Conservation (phyloP, 2,329 filamentous ascomycete genomes). For the Aspergillus sp. region DNA sequence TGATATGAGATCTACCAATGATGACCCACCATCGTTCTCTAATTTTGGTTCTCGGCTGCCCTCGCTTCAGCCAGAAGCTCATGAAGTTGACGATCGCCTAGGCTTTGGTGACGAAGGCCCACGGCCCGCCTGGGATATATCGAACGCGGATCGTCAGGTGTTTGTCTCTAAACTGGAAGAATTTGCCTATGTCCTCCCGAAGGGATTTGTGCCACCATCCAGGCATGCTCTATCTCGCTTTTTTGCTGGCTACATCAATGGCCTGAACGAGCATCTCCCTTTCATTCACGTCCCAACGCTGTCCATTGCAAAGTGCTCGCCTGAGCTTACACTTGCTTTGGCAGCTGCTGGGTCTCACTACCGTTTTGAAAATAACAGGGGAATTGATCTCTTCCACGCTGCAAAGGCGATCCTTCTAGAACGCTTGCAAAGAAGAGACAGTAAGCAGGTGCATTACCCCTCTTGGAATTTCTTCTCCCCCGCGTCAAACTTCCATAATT, state of each 20-base stretch:
- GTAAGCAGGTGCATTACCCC: conserved; percentile 42
- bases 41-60: conserved; percentile 50
- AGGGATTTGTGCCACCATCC: conserved; percentile 49
- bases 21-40: conserved; percentile 47
- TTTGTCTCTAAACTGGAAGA: conserved; percentile 47
- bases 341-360: conserved; percentile 53
- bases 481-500: conserved; percentile 37
- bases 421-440: conserved; percentile 52
- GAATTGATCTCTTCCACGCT: conserved; percentile 58
- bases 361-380: conserved; percentile 50
- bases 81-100: conserved; percentile 45
- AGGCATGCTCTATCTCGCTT: conserved; percentile 50
- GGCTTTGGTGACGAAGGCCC: conserved; percentile 44
- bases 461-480: conserved; percentile 44
- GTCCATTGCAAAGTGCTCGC: conserved; percentile 44
- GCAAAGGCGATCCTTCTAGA: conserved; percentile 56
- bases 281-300: conserved; percentile 53
- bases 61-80: conserved; percentile 48
- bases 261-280: conserved; percentile 52
- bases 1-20: conserved; percentile 38
- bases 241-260: conserved; percentile 53
- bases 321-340: conserved; percentile 52
- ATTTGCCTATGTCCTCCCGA: conserved; percentile 47
- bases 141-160: conserved; percentile 46
- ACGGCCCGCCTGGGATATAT: conserved; percentile 48